phyloP scores from a whole-genome alignment of 768 basidiomycete species.

The Serendipita indica region DNA sequence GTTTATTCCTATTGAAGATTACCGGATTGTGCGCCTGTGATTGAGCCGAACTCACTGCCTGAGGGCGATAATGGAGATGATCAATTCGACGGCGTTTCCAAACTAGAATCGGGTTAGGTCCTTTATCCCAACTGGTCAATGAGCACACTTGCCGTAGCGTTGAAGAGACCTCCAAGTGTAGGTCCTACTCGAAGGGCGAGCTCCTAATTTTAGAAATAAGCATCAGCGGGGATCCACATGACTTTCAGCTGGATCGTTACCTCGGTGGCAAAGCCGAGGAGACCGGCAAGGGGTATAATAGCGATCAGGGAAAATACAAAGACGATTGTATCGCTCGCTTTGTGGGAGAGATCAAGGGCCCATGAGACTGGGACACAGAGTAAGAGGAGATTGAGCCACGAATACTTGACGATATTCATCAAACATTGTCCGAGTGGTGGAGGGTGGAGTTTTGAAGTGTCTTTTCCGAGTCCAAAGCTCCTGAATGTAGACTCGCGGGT shows the following conservation, averaged over 20 bases:
- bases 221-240: too few relatives aligned
- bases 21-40: not conserved
- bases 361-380: conserved; percentile 37
- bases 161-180: conserved; percentile 37
- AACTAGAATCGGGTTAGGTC: conserved; percentile 18
- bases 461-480: too few relatives aligned
- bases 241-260: conserved; percentile 37
- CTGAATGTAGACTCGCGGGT: too few relatives aligned
- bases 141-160: conserved; percentile 35
- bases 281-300: conserved; percentile 36
- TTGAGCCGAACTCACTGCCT: conserved; percentile 1
- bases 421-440: not conserved
- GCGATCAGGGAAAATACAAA: conserved; percentile 35
- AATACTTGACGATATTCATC: conserved; percentile 20
- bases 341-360: conserved; percentile 33
- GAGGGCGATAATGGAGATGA: conserved; percentile 24
- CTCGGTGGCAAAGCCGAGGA: conserved; percentile 38
- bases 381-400: conserved; percentile 31
- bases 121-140: too few relatives aligned
- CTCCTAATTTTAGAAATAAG: too few relatives aligned
- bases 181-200: conserved; percentile 32
- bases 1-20: conserved; percentile 29
- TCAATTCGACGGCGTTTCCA: conserved; percentile 41
- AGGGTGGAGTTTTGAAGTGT: not conserved
- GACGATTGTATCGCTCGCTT: conserved; percentile 26